Base-by-base conservation (phyloP, 352 stramenopile genomes). In the Globisporangium uncinulatum region DNA sequence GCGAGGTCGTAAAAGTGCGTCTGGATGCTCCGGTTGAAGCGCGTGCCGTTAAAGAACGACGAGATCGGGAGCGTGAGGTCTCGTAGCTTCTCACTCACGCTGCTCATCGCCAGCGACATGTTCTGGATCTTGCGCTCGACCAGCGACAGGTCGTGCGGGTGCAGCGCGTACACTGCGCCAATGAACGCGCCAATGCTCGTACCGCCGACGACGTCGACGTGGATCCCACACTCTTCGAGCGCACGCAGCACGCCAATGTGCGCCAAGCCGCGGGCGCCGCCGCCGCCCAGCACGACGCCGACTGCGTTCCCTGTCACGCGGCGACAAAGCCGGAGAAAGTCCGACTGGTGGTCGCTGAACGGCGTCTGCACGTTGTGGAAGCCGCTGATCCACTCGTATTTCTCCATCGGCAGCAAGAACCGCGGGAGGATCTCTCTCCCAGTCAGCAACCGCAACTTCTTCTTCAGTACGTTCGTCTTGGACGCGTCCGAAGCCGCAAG, bases 161-260 rank as follows among this genome's bases (percentile, higher is more conserved):
- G 78, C 24, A 92, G 57, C 1, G 85, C 82, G 32, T 93, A 96
- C 36, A 91, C 68, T 0, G 76, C 87, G 6, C 82, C 87, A 53
- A 96, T 91, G 36, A 93, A 94, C 1, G 87, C 85, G 37, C 87
- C 87, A 52, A 93, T 93, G 37, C 86, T 95, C 6, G 93, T 98
- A 8, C 96, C 96, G 20, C 88, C 96, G 50, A 98, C 86, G 6
- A 98, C 83, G 65, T 99, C 96, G 0, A 98, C 79, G 29, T 96
- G 88, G 14, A 98, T 82, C 0, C 90, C 91, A 31, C 83, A 92
- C 57, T 98, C 93, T 48, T 97, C 79, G 29, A 99, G 71, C 4
- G 92, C 94, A 34, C 79, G 80, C 11, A 98, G 72, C 0, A 99
- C 89, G 11, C 95, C 92, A 51, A 99, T 83, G 73, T 99, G 96